phyloP scores from a whole-genome alignment of 2,329 filamentous ascomycete species.

The Albifimbria verrucaria region DNA sequence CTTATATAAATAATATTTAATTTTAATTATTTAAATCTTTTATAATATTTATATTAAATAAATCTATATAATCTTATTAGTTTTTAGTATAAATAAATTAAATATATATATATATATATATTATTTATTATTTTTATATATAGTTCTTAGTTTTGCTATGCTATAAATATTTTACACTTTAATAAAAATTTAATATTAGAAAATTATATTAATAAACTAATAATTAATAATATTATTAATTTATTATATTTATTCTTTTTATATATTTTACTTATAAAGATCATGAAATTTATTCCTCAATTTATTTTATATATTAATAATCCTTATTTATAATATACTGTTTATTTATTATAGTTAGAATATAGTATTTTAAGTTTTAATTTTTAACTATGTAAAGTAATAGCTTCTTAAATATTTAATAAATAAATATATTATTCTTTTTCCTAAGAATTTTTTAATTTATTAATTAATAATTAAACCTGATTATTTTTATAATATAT shows the following conservation, averaged over 20 bases:
- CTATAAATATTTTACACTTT: neutral
- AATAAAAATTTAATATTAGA: neutral
- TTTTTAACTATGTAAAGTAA: neutral
- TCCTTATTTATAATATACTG: neutral
- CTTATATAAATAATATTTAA: neutral
- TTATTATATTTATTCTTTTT: neutral
- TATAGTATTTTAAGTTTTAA: neutral
- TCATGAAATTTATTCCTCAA: neutral
- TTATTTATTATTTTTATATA: neutral
- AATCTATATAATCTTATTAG: neutral
- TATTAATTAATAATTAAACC: constrained; percentile 18
- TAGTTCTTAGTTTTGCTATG: neutral
- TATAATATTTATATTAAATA: neutral
- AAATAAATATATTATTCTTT: neutral
- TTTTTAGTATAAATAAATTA: neutral
- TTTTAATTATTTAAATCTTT: neutral
- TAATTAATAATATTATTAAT: neutral
- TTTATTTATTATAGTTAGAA: neutral
- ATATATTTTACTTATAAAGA: neutral
- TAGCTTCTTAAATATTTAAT: neutral
- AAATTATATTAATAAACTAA: neutral
- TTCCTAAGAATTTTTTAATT: neutral
- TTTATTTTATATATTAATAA: neutral
- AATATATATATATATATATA: constrained; percentile 2
- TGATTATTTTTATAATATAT: neutral